Percentiles rank a stretch among this genome's conserved stretches.
phyloP scores from a whole-genome alignment of 306 rosid species.

The Quercus variabilis region DNA sequence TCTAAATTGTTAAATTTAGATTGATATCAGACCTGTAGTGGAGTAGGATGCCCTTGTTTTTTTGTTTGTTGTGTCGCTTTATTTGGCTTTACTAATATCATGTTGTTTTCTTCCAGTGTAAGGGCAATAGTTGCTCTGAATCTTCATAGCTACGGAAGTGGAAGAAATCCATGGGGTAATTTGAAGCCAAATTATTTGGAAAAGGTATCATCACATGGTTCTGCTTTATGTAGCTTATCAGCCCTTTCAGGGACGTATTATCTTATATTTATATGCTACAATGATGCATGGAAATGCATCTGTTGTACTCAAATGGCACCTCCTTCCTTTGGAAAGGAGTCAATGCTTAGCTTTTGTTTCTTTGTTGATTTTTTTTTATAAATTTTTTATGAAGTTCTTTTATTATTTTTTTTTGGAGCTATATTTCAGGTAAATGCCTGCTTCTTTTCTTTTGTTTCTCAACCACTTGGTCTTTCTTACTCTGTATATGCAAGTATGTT shows the following conservation, averaged over 20 bases:
- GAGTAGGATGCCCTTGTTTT: constrained; percentile 3
- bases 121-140: constrained; percentile 91
- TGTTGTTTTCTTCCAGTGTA: constrained; percentile 58
- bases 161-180: constrained; percentile 98
- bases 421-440: too few relatives aligned
- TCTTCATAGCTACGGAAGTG: constrained; percentile 96
- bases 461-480: too few relatives aligned
- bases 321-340: too few relatives aligned
- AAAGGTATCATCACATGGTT: constrained; percentile 55
- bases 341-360: neutral
- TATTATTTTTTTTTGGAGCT: too few relatives aligned
- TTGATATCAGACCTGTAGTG: constrained; percentile 1
- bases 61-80: constrained; percentile 2
- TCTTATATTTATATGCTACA: neutral
- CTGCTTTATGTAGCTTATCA: neutral
- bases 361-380: neutral
- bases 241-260: neutral
- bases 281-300: neutral
- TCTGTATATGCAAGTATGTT: too few relatives aligned
- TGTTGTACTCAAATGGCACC: neutral
- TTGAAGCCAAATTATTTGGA: constrained; percentile 83
- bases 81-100: constrained; percentile 14
- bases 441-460: too few relatives aligned
- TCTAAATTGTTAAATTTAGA: neutral
- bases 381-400: too few relatives aligned